Evolutionary conservation across 352 stramenopile species (phyloP).

Genomic region (Phytophthora chlamydospora): DNA sequence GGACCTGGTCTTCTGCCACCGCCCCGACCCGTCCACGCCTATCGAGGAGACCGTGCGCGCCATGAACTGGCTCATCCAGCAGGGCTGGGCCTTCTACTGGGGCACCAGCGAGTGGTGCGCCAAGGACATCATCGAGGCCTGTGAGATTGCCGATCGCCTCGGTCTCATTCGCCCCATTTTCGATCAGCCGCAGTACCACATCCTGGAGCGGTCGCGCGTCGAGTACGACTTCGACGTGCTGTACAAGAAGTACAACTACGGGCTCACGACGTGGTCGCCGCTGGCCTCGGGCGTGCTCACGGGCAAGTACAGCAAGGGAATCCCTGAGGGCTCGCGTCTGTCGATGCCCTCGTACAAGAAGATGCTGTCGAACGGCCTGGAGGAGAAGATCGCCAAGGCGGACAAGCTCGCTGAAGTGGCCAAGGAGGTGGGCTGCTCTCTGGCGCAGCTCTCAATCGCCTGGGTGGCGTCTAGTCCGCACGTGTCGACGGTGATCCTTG

Average conservation of each 20-base stretch:
- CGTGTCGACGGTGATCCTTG: slow-evolving; percentile 68
- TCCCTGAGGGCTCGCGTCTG: slow-evolving; percentile 70
- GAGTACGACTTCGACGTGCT: slow-evolving; percentile 74
- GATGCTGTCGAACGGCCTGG: slow-evolving; percentile 52
- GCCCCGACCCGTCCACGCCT: slow-evolving; percentile 58
- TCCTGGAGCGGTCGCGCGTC: slow-evolving; percentile 70
- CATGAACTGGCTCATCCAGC: slow-evolving; percentile 68
- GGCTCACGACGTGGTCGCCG: slow-evolving; percentile 76
- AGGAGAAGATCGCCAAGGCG: slow-evolving; percentile 56
- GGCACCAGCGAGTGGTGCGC: slow-evolving; percentile 77
- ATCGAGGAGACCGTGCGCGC: slow-evolving; percentile 76
- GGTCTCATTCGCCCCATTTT: slow-evolving; percentile 47
- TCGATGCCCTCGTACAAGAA: slow-evolving; percentile 59
- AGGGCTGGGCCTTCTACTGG: slow-evolving; percentile 60
- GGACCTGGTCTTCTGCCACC: slow-evolving; percentile 76
- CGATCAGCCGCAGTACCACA: slow-evolving; percentile 80
- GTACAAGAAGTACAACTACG: slow-evolving; percentile 80
- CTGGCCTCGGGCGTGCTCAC: slow-evolving; percentile 74
- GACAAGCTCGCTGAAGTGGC: slow-evolving; percentile 55
- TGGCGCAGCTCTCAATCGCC: slow-evolving; percentile 66
- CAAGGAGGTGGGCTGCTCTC: slow-evolving; percentile 64
- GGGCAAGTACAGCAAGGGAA: slow-evolving; percentile 84
- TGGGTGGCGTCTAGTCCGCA: slow-evolving; percentile 63
- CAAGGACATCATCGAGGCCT: slow-evolving; percentile 73
- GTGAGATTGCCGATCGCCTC: slow-evolving; percentile 50